phyloP scores from a whole-genome alignment of 441 rosid genomes.

The Heliophila coronopifolia region DNA sequence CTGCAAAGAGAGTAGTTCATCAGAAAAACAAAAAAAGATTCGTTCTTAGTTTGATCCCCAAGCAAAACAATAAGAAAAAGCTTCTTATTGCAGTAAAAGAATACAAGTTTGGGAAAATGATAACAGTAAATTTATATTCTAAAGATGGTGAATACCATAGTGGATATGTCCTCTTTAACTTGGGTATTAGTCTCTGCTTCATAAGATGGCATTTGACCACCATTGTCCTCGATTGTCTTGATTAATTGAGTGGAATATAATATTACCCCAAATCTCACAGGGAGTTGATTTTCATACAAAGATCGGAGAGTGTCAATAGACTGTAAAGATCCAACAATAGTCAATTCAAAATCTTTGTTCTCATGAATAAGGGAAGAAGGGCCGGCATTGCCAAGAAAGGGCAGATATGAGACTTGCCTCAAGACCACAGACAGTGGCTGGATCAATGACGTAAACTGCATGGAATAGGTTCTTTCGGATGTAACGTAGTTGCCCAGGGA shows the following conservation, averaged over 20 bases:
- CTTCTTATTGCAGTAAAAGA: background rate
- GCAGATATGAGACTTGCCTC: constrained; percentile 55
- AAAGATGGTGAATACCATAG: constrained; percentile 62
- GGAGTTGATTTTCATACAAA: constrained; percentile 73
- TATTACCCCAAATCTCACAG: constrained; percentile 90
- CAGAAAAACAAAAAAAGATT: constrained; percentile 9
- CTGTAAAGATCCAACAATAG: constrained; percentile 50
- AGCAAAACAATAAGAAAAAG: constrained; percentile 6
- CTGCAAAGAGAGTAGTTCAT: constrained; percentile 46
- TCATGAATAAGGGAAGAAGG: constrained; percentile 12
- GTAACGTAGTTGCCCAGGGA: constrained; percentile 93
- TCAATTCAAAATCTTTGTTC: constrained; percentile 13
- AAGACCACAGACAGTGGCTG: constrained; percentile 83
- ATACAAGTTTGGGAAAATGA: background rate
- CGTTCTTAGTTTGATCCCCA: constrained; percentile 16
- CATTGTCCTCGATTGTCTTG: constrained; percentile 52
- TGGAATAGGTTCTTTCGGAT: constrained; percentile 94
- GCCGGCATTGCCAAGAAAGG: constrained; percentile 10
- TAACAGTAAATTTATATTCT: constrained; percentile 2
- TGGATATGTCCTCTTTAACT: constrained; percentile 69
- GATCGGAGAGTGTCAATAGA: constrained; percentile 66
- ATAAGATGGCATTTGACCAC: constrained; percentile 45
- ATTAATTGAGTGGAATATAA: constrained; percentile 70
- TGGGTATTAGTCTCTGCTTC: constrained; percentile 37
- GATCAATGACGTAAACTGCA: constrained; percentile 94